Evolutionary conservation across 495 filamentous ascomycete species (phyloP).

Genomic region (Penicilliopsis zonata): DNA sequence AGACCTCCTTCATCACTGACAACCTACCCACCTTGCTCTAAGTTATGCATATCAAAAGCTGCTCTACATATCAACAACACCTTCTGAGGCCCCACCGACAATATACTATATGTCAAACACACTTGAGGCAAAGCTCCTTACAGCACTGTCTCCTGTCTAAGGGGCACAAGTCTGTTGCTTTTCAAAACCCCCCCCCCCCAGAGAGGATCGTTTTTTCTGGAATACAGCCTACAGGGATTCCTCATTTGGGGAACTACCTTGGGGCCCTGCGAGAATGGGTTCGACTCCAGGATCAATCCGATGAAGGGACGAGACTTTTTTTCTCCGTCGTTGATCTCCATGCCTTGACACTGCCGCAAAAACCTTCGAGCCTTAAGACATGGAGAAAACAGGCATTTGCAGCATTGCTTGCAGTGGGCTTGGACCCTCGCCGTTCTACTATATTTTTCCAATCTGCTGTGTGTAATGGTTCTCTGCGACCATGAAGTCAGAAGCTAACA

Average conservation of each 20-base stretch:
- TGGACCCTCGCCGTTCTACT: slow-evolving; percentile 61
- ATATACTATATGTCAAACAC: no score
- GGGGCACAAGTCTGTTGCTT: neutral
- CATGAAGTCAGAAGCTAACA: slow-evolving; percentile 7
- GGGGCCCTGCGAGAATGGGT: slow-evolving; percentile 87
- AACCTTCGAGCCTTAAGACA: slow-evolving; percentile 40
- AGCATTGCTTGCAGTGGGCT: slow-evolving; percentile 68
- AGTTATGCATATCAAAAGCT: no score
- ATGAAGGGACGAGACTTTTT: slow-evolving; percentile 44
- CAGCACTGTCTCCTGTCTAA: neutral
- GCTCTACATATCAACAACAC: no score
- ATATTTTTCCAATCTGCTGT: slow-evolving; percentile 77
- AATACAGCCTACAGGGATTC: slow-evolving; percentile 90
- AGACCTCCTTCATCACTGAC: no score
- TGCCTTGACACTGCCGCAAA: slow-evolving; percentile 71
- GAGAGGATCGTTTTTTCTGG: slow-evolving; percentile 64
- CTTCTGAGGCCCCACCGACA: no score
- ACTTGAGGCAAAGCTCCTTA: no score
- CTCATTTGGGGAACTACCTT: slow-evolving; percentile 94
- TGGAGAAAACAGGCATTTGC: slow-evolving; percentile 66
- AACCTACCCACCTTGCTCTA: no score
- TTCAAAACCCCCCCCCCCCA: slow-evolving; percentile 1
- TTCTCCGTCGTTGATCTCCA: slow-evolving; percentile 89
- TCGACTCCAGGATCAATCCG: slow-evolving; percentile 53
- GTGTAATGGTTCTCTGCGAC: slow-evolving; percentile 5